Conservation (phyloP, 495 filamentous ascomycete species). For the Halenospora varia region DNA sequence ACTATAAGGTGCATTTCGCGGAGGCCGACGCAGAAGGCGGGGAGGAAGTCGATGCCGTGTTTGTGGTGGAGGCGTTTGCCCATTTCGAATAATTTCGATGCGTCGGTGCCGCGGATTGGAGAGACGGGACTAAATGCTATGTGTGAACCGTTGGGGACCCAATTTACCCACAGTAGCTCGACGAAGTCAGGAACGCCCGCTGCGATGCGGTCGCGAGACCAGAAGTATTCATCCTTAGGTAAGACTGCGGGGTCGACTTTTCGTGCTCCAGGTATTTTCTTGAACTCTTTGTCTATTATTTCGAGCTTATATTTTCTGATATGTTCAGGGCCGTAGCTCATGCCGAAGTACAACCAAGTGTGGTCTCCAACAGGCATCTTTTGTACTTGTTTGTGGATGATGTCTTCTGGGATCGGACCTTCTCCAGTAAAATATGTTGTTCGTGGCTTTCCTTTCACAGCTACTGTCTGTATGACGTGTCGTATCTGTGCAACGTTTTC, state of each 20-base stretch:
- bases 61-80: constrained; percentile 33
- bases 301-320: constrained; percentile 38
- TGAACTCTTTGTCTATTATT: constrained; percentile 43
- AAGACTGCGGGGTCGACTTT: constrained; percentile 40
- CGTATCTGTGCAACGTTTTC: constrained; percentile 47
- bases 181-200: constrained; percentile 43
- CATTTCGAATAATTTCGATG: constrained; percentile 39
- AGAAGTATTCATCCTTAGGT: constrained; percentile 35
- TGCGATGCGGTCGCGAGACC: constrained; percentile 32
- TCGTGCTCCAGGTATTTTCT: constrained; percentile 36
- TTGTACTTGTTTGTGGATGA: constrained; percentile 29
- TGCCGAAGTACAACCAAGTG: constrained; percentile 52
- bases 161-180: constrained; percentile 53
- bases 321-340: constrained; percentile 43
- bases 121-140: constrained; percentile 54
- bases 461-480: constrained; percentile 40
- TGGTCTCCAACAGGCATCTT: constrained; percentile 32
- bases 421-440: constrained; percentile 24
- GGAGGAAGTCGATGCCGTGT: constrained; percentile 48
- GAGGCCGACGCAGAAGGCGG: constrained; percentile 45
- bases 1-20: constrained; percentile 55
- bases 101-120: constrained; percentile 45
- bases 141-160: constrained; percentile 51
- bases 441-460: constrained; percentile 27
- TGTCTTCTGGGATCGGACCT: constrained; percentile 34